phyloP scores from a whole-genome alignment of 495 filamentous ascomycete genomes.

The Podospora fimiseda region DNA sequence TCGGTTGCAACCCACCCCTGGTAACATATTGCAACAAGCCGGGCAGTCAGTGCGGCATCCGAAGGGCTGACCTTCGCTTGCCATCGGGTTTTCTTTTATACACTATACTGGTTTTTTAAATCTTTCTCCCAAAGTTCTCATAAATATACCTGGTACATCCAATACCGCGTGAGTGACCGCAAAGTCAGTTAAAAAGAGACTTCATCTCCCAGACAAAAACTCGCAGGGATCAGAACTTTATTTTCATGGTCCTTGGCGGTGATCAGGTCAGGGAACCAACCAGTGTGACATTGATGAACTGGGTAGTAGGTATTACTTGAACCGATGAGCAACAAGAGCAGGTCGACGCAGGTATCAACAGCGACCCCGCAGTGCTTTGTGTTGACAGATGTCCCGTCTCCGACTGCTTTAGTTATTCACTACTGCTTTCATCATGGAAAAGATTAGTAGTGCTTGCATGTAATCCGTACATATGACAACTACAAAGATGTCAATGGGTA shows the following conservation, averaged over 20 bases:
- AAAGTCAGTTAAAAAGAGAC: too few species aligned
- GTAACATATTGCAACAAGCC: not conserved
- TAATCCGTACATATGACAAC: too few species aligned
- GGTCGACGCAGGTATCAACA: too few species aligned
- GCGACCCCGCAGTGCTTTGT: too few species aligned
- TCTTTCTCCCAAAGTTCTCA: not conserved
- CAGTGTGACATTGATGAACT: too few species aligned
- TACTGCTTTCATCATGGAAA: too few species aligned
- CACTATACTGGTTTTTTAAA: not conserved
- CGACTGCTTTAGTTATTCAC: not conserved
- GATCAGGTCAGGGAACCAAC: not conserved
- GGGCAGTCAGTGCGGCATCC: conserved; percentile 2
- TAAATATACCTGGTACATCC: too few species aligned
- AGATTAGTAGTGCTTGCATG: too few species aligned
- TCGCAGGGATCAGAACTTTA: not conserved
- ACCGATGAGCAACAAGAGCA: too few species aligned
- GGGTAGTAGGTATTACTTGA: too few species aligned
- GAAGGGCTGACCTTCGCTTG: not conserved
- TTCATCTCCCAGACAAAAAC: not conserved
- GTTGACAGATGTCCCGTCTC: too few species aligned
- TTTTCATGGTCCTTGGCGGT: not conserved
- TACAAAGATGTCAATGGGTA: not conserved
- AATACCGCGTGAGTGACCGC: too few species aligned
- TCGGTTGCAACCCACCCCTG: not conserved
- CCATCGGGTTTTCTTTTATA: not conserved